Conservation (phyloP, 1,284 basidiomycete genomes). For the Mycosarcoma mackinlayi region DNA sequence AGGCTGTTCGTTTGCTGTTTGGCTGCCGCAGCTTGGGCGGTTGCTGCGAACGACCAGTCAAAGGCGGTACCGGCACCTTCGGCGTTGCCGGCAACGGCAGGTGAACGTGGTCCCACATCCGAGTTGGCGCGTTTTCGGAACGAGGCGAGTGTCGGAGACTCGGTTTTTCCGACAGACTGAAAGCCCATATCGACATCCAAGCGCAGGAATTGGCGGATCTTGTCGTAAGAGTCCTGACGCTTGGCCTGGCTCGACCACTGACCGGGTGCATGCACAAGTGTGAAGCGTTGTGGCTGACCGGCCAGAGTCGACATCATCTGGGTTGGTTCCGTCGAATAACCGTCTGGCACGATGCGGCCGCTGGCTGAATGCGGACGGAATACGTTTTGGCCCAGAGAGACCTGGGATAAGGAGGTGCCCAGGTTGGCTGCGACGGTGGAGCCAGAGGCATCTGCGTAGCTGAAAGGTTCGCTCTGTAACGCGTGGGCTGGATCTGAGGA, state of each 20-base stretch:
- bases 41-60: slow-evolving; percentile 37
- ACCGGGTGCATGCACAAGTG: slow-evolving; percentile 24
- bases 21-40: slow-evolving; percentile 12
- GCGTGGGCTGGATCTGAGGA: slow-evolving; percentile 8
- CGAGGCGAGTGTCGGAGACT: slow-evolving; percentile 40
- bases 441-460: slow-evolving; percentile 16
- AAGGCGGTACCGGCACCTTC: slow-evolving; percentile 26
- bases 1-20: slow-evolving; percentile 9
- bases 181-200: slow-evolving; percentile 62
- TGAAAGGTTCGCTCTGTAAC: slow-evolving; percentile 28
- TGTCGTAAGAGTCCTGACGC: slow-evolving; percentile 58
- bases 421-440: slow-evolving; percentile 10
- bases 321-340: slow-evolving; percentile 24
- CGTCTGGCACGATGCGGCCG: slow-evolving; percentile 33
- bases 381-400: slow-evolving; percentile 5
- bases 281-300: slow-evolving; percentile 15
- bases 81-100: slow-evolving; percentile 28
- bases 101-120: slow-evolving; percentile 50
- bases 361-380: slow-evolving; percentile 30
- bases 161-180: slow-evolving; percentile 36
- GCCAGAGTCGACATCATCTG: slow-evolving; percentile 41
- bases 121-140: slow-evolving; percentile 56
- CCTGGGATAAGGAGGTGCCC: slow-evolving; percentile 2
- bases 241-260: slow-evolving; percentile 54
- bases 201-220: slow-evolving; percentile 54